Percentiles rank a stretch among this genome's conserved stretches.
phyloP scores from a whole-genome alignment of 2,329 filamentous ascomycete species.

The Phaeosphaeriaceae sp. region DNA sequence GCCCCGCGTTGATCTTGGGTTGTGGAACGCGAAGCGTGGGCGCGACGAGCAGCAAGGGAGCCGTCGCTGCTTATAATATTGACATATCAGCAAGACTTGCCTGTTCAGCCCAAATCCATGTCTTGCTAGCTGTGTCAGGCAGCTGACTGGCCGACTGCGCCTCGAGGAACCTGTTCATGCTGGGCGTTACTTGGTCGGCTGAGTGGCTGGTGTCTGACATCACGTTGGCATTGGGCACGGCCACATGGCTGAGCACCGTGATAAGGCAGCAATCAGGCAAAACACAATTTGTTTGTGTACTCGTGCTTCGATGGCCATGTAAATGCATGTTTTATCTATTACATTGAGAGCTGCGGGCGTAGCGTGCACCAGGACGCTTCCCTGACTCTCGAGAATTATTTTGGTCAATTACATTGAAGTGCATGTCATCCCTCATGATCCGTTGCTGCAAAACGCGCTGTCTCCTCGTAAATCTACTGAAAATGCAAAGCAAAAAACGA shows the following conservation, averaged over 20 bases:
- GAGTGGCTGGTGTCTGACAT: slow-evolving; percentile 28
- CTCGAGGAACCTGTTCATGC: slow-evolving; percentile 25
- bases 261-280: slow-evolving; percentile 21
- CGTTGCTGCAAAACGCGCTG: slow-evolving; percentile 24
- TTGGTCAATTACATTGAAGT: slow-evolving; percentile 30
- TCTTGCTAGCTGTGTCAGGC: slow-evolving; percentile 16
- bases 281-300: neutral
- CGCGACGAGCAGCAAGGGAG: slow-evolving; percentile 7
- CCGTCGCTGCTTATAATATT: slow-evolving; percentile 16
- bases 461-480: slow-evolving; percentile 35
- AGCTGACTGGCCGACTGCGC: slow-evolving; percentile 36
- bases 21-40: slow-evolving; percentile 12
- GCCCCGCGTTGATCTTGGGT: slow-evolving; percentile 17
- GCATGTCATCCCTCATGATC: slow-evolving; percentile 27
- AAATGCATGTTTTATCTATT: slow-evolving; percentile 34
- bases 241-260: slow-evolving; percentile 17
- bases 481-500: slow-evolving; percentile 19
- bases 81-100: slow-evolving; percentile 8
- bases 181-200: slow-evolving; percentile 21
- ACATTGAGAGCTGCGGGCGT: slow-evolving; percentile 25
- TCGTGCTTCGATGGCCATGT: neutral
- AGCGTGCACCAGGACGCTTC: slow-evolving; percentile 20
- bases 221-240: slow-evolving; percentile 11
- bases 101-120: slow-evolving; percentile 16
- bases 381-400: slow-evolving; percentile 10